phyloP scores from a whole-genome alignment of 1,284 basidiomycete genomes.

The Agaricales sp. region DNA sequence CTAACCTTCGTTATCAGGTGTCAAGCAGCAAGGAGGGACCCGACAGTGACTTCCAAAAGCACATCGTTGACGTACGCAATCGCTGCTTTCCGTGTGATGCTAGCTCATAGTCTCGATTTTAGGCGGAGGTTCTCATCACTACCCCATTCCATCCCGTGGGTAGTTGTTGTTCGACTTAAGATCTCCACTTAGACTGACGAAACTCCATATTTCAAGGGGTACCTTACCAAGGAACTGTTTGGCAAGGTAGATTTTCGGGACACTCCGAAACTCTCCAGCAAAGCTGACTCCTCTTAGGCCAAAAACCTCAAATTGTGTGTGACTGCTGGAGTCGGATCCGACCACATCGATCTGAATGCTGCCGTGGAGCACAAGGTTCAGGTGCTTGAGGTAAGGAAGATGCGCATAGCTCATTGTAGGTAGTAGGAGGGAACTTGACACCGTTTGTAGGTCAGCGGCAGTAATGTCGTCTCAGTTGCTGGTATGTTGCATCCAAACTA shows the following conservation, averaged over 20 bases:
- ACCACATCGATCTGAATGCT: constrained; percentile 87
- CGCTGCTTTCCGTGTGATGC: neutral
- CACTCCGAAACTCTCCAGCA: neutral
- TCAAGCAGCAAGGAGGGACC: constrained; percentile 85
- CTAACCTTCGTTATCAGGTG: too few species aligned
- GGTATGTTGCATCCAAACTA: neutral
- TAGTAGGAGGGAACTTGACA: too few species aligned
- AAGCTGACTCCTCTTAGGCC: constrained; percentile 36
- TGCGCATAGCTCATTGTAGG: too few species aligned
- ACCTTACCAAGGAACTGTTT: constrained; percentile 77
- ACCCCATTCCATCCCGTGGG: constrained; percentile 78
- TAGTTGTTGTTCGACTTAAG: neutral
- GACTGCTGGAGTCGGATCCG: constrained; percentile 92
- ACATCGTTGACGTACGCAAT: constrained; percentile 67
- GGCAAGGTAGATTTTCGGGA: constrained; percentile 33
- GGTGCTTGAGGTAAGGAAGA: constrained; percentile 53
- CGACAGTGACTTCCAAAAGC: constrained; percentile 79
- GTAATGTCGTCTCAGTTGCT: constrained; percentile 87
- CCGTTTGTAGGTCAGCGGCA: constrained; percentile 50
- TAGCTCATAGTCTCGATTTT: constrained; percentile 11
- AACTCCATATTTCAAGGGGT: constrained; percentile 30
- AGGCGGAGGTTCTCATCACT: constrained; percentile 75
- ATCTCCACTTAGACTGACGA: neutral
- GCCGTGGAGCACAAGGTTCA: constrained; percentile 78
- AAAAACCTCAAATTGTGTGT: constrained; percentile 89